Percentiles rank a stretch among this genome's conserved stretches.
These are phyloP conservation scores for Eimeria falciformis DNA, from an alignment of 169 alveolate species.

Conservation along the genomic window DNA sequence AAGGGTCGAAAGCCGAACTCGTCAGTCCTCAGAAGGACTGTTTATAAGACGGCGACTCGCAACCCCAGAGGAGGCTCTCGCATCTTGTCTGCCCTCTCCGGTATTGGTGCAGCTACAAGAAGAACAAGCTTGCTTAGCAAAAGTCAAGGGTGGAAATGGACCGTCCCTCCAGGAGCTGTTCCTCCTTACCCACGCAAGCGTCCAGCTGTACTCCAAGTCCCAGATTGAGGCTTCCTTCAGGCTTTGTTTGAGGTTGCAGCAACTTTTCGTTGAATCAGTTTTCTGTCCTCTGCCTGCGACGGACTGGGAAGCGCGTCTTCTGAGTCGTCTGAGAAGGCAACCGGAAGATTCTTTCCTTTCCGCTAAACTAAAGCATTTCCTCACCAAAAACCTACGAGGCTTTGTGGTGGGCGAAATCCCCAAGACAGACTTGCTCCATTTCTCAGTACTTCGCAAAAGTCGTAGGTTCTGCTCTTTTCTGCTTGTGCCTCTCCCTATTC, in stretches of 20 bases:
- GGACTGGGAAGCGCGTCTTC: conserved; percentile 28
- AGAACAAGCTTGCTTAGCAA: background rate
- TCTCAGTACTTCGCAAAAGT: no score
- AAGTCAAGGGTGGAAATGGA: background rate
- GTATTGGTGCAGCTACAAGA: background rate
- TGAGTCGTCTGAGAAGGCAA: no score
- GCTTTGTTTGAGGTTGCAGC: conserved; percentile 4
- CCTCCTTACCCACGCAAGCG: background rate
- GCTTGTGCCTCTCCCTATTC: no score
- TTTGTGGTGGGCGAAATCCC: no score
- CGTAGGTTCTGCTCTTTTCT: no score
- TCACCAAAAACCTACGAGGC: no score
- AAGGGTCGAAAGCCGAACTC: background rate
- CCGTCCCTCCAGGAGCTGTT: conserved; percentile 2
- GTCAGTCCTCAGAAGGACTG: background rate
- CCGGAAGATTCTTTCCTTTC: no score
- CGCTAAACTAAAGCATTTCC: no score
- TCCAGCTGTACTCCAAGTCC: conserved; percentile 9
- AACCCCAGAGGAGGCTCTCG: background rate
- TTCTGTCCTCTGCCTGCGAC: background rate
- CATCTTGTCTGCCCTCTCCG: background rate
- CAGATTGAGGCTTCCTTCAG: background rate
- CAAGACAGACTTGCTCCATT: no score
- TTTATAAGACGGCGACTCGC: conserved; percentile 12
- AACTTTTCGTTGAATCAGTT: background rate